Percentiles rank a stretch among this genome's conserved stretches.
These are phyloP conservation scores for Lodderomyces oxycetoniae DNA, from an alignment of 1,139 yeast genomes.

Conservation along the genomic window DNA sequence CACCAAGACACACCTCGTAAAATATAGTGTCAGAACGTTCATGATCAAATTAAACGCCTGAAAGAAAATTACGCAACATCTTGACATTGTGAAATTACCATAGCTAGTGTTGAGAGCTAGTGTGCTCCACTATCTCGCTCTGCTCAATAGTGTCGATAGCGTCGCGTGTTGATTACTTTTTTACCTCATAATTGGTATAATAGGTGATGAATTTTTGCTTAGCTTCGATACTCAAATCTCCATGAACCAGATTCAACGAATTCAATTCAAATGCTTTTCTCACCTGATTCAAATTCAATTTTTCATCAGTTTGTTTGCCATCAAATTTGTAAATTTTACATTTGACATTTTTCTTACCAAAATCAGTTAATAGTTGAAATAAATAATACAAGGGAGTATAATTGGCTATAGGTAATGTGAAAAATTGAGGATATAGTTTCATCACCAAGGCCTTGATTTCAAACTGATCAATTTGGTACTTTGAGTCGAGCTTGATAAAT, in stretches of 20 bases:
- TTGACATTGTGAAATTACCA: too few relatives aligned
- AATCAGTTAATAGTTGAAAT: slow-evolving; percentile 23
- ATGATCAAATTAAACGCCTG: too few relatives aligned
- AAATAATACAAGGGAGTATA: slow-evolving; percentile 19
- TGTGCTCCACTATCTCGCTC: neutral
- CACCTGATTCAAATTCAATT: slow-evolving; percentile 12
- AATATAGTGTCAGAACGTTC: too few relatives aligned
- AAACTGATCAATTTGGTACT: slow-evolving; percentile 15
- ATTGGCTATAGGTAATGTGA: slow-evolving; percentile 33
- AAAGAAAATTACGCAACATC: too few relatives aligned
- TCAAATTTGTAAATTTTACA: slow-evolving; percentile 23
- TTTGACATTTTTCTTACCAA: slow-evolving; percentile 18
- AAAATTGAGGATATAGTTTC: slow-evolving; percentile 34
- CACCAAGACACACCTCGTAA: too few relatives aligned
- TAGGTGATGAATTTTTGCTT: slow-evolving; percentile 33
- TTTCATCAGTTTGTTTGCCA: neutral
- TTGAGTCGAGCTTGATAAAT: slow-evolving; percentile 23
- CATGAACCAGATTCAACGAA: slow-evolving; percentile 26
- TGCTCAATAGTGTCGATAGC: too few relatives aligned
- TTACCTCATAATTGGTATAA: slow-evolving; percentile 21
- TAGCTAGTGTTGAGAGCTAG: too few relatives aligned
- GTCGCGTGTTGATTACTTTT: slow-evolving; percentile 8
- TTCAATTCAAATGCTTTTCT: slow-evolving; percentile 27
- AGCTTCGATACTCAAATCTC: slow-evolving; percentile 23
- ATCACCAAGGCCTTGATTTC: slow-evolving; percentile 42